These are phyloP conservation scores for Ophiocordyceps unilateralis DNA, from an alignment of 2,329 filamentous ascomycete genomes.

Conservation along the genomic window DNA sequence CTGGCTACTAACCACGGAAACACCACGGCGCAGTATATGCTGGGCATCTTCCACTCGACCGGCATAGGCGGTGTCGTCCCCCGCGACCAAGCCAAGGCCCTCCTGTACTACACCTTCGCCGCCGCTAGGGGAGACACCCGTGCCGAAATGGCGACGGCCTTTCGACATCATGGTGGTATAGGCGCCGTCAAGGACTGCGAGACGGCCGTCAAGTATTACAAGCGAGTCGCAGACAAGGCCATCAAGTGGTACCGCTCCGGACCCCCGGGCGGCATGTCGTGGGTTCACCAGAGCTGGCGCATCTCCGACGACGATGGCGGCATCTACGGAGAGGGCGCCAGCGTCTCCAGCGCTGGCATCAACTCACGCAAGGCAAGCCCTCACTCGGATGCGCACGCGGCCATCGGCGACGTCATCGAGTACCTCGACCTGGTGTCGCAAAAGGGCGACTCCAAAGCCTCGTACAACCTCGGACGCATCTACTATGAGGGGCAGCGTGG, in stretches of 20 bases:
- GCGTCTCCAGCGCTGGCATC: constrained; percentile 68
- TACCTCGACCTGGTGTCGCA: constrained; percentile 82
- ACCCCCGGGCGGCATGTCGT: constrained; percentile 69
- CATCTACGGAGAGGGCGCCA: constrained; percentile 89
- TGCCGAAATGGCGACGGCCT: constrained; percentile 87
- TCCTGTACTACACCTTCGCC: constrained; percentile 90
- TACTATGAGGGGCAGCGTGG: constrained; percentile 76
- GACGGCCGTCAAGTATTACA: constrained; percentile 73
- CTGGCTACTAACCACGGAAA: constrained; percentile 68
- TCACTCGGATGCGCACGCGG: constrained; percentile 66
- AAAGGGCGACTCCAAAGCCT: constrained; percentile 77
- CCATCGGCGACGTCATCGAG: constrained; percentile 84
- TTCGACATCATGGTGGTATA: constrained; percentile 71
- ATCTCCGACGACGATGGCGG: constrained; percentile 84
- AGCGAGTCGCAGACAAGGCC: constrained; percentile 81
- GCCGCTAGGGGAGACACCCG: constrained; percentile 66
- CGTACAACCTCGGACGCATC: constrained; percentile 68
- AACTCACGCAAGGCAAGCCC: constrained; percentile 60
- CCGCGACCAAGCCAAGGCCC: constrained; percentile 74
- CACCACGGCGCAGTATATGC: constrained; percentile 84
- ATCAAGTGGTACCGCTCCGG: constrained; percentile 77
- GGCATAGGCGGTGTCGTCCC: constrained; percentile 69
- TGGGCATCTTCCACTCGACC: constrained; percentile 90
- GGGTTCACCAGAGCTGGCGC: constrained; percentile 63
- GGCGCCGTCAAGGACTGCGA: constrained; percentile 77